These are phyloP conservation scores for Aspergillus hancockii DNA, from an alignment of 495 filamentous ascomycete species.

Conservation along the genomic window DNA sequence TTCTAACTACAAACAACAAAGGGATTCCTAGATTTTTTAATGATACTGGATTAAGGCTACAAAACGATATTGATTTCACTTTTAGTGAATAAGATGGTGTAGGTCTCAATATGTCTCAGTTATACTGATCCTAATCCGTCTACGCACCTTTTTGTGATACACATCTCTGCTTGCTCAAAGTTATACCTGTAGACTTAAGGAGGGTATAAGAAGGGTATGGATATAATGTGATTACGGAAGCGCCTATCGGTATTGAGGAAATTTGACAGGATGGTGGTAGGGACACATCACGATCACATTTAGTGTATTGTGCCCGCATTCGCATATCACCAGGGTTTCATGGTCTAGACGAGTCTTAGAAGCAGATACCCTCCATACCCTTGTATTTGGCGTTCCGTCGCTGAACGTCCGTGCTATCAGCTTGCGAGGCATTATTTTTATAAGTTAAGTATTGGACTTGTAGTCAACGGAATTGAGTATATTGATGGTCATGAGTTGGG, in stretches of 20 bases:
- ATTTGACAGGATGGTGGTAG: background rate
- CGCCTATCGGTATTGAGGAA: background rate
- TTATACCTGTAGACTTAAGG: background rate
- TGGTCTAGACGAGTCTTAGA: constrained; percentile 1
- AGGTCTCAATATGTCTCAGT: background rate
- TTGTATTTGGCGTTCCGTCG: background rate
- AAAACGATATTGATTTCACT: background rate
- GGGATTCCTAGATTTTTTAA: background rate
- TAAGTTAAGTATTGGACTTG: background rate
- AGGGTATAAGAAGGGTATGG: background rate
- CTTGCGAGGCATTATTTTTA: background rate
- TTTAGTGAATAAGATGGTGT: background rate
- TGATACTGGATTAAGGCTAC: background rate
- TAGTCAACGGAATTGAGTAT: background rate
- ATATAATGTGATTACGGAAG: background rate
- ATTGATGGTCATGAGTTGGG: background rate
- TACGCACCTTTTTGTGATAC: background rate
- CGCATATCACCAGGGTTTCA: background rate
- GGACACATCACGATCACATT: background rate
- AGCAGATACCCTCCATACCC: background rate
- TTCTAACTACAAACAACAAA: background rate
- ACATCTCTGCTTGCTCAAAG: background rate
- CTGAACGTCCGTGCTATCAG: background rate
- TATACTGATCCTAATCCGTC: background rate
- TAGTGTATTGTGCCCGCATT: background rate